Evolutionary conservation across 371 early-diverging fungal genomes (phyloP), one percentile per base, ranked within the genome.

Genomic region (Batkoa obscura): DNA sequence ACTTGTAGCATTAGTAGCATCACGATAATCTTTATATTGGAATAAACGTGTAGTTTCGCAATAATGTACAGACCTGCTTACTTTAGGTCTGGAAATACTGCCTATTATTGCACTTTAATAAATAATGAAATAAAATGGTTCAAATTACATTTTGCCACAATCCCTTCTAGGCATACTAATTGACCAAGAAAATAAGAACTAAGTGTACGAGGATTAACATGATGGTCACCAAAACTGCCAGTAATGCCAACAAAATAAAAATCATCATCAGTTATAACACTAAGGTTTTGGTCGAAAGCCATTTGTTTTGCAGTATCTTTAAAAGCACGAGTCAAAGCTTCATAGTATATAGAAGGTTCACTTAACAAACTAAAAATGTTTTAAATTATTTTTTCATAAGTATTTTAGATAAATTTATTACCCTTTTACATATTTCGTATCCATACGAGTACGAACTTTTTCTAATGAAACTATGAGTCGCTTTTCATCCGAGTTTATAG

Each of bases 41-140:
- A 95, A 98, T 30, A 74, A 67, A 43, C 86, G 73, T 2, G 85
- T 86, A 46, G 77, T 77, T 55, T 86, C 89, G 58, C 83, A 83
- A 64, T 90, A 98, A 68, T 99, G 99, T 23, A 99, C 88, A 43
- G 88, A 88, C 57, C 79, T 79, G 37, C 83, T 70, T 0, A 99
- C 83, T 67, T 99, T 99, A 56, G 99, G 99, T 35, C 97, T 71
- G 1, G 99, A 97, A 50, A 96, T 74, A 31, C 97, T 95, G 64
- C 83, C 84, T 84, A 57, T 13, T 33, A 37, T 36, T 2, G 6
- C 60, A 37, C 9, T 2, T 57, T 23, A n/a, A n/a, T 49, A 48
- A 33, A 31, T 23, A 2, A 42, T n/a, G 3, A n/a, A n/a, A n/a
- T n/a, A n/a, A n/a, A 3, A 12, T 34, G 5, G 36, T 48, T 10